phyloP scores from a whole-genome alignment of 2,329 filamentous ascomycete species.

The Sclerotinia borealis region DNA sequence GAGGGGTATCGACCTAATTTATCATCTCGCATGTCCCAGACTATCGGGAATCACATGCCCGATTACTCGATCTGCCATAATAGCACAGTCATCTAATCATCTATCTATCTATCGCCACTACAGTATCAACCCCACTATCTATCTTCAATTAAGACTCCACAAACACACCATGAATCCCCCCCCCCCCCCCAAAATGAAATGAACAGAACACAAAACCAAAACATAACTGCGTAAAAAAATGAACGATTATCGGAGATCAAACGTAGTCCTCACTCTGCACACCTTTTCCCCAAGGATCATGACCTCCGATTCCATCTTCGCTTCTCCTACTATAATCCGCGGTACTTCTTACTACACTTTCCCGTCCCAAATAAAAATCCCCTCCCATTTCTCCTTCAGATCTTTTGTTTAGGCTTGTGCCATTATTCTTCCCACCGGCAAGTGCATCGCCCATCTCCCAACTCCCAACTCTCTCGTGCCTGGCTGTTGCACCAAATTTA shows the following conservation, averaged over 20 bases:
- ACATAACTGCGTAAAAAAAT: background rate
- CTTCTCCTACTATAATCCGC: conserved; percentile 24
- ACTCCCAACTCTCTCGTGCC: conserved; percentile 31
- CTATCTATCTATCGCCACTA: too few species aligned
- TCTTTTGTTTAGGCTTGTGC: conserved; percentile 23
- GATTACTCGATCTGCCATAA: background rate
- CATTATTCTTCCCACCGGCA: conserved; percentile 5
- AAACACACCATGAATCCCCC: too few species aligned
- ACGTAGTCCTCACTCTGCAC: conserved; percentile 28
- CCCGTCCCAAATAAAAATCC: conserved; percentile 22
- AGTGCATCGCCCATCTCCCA: conserved; percentile 30
- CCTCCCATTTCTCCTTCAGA: conserved; percentile 11
- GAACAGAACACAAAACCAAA: background rate
- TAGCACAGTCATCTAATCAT: background rate
- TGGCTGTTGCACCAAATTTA: conserved; percentile 20
- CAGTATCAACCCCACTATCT: background rate
- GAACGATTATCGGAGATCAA: conserved; percentile 6
- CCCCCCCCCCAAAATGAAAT: too few species aligned
- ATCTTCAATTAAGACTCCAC: background rate
- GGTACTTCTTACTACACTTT: conserved; percentile 19
- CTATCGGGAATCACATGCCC: background rate
- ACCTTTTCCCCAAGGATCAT: conserved; percentile 28
- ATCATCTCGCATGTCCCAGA: background rate
- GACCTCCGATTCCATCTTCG: conserved; percentile 24
- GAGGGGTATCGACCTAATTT: background rate